Evolutionary conservation across 768 basidiomycete genomes (phyloP).

Genomic region (Asterophora parasitica): DNA sequence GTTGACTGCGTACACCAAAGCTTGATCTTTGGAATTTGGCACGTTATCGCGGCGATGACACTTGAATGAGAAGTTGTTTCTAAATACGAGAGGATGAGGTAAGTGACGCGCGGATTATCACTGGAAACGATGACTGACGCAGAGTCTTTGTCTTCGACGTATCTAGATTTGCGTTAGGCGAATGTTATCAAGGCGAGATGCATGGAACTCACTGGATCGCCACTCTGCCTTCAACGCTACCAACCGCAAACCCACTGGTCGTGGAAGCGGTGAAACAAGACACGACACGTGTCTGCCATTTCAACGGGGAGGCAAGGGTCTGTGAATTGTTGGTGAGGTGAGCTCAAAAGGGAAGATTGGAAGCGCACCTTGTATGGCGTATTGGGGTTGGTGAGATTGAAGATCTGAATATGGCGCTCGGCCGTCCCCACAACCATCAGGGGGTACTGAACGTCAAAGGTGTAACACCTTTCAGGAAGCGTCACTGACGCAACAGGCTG

Average conservation of each 20-base stretch:
- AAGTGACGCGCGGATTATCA: background rate
- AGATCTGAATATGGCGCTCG: conserved; percentile 87
- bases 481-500: conserved; percentile 72
- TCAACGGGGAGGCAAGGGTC: conserved; percentile 82
- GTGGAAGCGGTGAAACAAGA: conserved; percentile 72
- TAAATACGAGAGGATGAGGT: conserved; percentile 16
- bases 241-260: conserved; percentile 73
- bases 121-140: conserved; percentile 35
- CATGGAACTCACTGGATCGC: conserved; percentile 79
- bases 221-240: conserved; percentile 87
- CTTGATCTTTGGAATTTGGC: conserved; percentile 56
- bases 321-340: conserved; percentile 24
- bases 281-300: conserved; percentile 89
- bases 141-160: conserved; percentile 80
- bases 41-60: conserved; percentile 63
- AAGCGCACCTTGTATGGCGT: conserved; percentile 56
- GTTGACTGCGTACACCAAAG: conserved; percentile 78
- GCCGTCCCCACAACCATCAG: conserved; percentile 92
- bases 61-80: conserved; percentile 87
- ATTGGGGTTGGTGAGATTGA: conserved; percentile 79
- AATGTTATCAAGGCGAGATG: background rate
- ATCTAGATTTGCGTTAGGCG: conserved; percentile 39
- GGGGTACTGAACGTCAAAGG: conserved; percentile 76
- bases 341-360: background rate
- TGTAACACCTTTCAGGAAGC: conserved; percentile 89